phyloP scores from a whole-genome alignment of 208 protist species.

The Acanthamoeba healyi region DNA sequence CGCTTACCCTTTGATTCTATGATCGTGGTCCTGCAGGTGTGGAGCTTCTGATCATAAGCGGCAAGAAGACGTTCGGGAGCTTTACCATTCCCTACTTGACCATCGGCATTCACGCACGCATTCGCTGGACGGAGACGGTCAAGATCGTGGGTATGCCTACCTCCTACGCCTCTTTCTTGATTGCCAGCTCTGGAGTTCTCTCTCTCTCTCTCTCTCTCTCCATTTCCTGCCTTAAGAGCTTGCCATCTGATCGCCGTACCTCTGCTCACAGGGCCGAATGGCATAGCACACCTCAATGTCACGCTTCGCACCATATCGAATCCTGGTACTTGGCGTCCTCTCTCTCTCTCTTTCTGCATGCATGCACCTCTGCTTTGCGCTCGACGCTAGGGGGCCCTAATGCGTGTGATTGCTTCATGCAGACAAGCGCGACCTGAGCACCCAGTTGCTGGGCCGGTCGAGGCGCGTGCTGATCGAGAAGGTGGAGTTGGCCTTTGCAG shows the following conservation, averaged over 20 bases:
- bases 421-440: conserved; percentile 42
- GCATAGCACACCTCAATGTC: conserved; percentile 5
- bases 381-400: too few relatives aligned
- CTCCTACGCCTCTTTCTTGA: conserved; percentile 7
- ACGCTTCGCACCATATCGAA: conserved; percentile 47
- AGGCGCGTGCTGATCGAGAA: conserved; percentile 2
- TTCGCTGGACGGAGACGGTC: conserved; percentile 8
- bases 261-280: not conserved
- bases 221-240: not conserved
- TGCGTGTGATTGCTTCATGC: too few relatives aligned
- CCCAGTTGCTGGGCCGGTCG: conserved; percentile 8
- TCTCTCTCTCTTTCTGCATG: not conserved
- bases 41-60: conserved; percentile 14
- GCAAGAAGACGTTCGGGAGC: not conserved
- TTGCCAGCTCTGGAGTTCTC: not conserved
- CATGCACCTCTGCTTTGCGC: too few relatives aligned
- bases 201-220: not conserved
- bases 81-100: not conserved
- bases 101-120: conserved; percentile 16
- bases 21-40: too few relatives aligned
- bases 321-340: not conserved
- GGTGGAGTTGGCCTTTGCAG: conserved; percentile 14
- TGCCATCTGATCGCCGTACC: not conserved
- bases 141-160: conserved; percentile 32
- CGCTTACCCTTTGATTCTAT: too few relatives aligned